These are phyloP conservation scores for Aquanectria penicillioides DNA, from an alignment of 2,329 filamentous ascomycete species.

Conservation along the genomic window DNA sequence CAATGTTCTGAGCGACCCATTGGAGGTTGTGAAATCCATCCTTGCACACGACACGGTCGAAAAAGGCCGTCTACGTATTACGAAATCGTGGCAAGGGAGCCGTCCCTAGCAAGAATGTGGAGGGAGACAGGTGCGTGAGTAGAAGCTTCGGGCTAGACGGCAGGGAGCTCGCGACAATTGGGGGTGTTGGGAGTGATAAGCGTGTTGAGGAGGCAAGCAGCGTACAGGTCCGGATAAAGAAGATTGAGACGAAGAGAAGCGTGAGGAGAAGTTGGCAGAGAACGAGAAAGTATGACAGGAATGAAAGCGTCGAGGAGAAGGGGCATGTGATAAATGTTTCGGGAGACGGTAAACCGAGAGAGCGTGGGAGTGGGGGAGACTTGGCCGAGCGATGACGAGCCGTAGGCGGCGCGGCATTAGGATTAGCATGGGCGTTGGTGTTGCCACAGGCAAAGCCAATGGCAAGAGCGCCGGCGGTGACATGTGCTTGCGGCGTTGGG, in stretches of 20 bases:
- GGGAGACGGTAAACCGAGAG: constrained; percentile 16
- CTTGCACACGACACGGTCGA: constrained; percentile 37
- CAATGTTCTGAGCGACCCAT: constrained; percentile 15
- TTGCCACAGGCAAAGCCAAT: constrained; percentile 13
- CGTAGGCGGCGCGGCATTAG: neutral
- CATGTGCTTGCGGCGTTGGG: constrained; percentile 39
- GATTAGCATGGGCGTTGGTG: neutral
- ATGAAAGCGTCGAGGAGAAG: constrained; percentile 17
- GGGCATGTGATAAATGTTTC: constrained; percentile 35
- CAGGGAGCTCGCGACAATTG: neutral
- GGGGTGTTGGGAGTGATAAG: neutral
- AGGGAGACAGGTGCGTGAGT: constrained; percentile 14
- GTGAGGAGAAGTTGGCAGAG: constrained; percentile 19
- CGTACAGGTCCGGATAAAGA: constrained; percentile 16
- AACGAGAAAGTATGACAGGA: constrained; percentile 3
- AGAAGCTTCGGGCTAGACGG: constrained; percentile 6
- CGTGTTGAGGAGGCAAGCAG: neutral
- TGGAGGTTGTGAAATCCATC: constrained; percentile 36
- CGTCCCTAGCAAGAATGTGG: constrained; percentile 35
- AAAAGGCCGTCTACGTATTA: constrained; percentile 21
- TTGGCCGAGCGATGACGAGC: too few relatives aligned
- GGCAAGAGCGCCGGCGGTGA: constrained; percentile 21
- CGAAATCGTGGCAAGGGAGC: constrained; percentile 39
- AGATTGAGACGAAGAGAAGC: constrained; percentile 1
- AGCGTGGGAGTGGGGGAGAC: constrained; percentile 37